A percentile compares a stretch with the other conserved stretches of the same genome.
These are phyloP conservation scores for Plantago ovata DNA, from an alignment of 257 asterid genomes.

Conservation along the genomic window DNA sequence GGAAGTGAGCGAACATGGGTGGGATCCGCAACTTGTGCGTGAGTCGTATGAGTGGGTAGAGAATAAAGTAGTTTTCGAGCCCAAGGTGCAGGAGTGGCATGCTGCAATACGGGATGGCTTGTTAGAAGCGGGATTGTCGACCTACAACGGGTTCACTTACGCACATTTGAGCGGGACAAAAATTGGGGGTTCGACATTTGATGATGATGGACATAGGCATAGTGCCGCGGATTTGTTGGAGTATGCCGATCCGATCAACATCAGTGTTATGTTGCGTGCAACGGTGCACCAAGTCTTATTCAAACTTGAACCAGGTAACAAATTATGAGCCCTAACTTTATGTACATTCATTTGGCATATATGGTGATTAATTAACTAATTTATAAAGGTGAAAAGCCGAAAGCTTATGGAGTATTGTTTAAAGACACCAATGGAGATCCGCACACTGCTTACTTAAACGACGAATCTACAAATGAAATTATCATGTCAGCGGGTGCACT, in stretches of 20 bases:
- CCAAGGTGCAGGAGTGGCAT: slow-evolving; percentile 52
- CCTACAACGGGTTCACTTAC: slow-evolving; percentile 55
- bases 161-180: slow-evolving; percentile 72
- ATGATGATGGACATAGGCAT: slow-evolving; percentile 54
- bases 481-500: slow-evolving; percentile 74
- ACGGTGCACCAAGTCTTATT: slow-evolving; percentile 48
- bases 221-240: slow-evolving; percentile 74
- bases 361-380: too few relatives aligned
- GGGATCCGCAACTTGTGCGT: slow-evolving; percentile 40
- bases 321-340: too few relatives aligned
- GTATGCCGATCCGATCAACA: slow-evolving; percentile 47
- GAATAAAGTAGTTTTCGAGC: slow-evolving; percentile 50
- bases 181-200: slow-evolving; percentile 64
- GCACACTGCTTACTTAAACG: slow-evolving; percentile 48
- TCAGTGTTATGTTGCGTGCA: slow-evolving; percentile 50
- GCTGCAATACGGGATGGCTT: slow-evolving; percentile 61
- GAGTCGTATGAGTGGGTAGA: slow-evolving; percentile 80
- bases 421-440: slow-evolving; percentile 34
- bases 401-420: slow-evolving; percentile 52
- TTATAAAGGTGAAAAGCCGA: slow-evolving; percentile 30
- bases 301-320: slow-evolving; percentile 31
- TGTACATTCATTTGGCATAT: too few relatives aligned
- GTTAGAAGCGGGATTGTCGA: slow-evolving; percentile 53
- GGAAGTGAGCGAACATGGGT: slow-evolving; percentile 37
- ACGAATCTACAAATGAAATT: slow-evolving; percentile 36